phyloP scores from a whole-genome alignment of 2,329 filamentous ascomycete species.

The Neofusicoccum sp. region DNA sequence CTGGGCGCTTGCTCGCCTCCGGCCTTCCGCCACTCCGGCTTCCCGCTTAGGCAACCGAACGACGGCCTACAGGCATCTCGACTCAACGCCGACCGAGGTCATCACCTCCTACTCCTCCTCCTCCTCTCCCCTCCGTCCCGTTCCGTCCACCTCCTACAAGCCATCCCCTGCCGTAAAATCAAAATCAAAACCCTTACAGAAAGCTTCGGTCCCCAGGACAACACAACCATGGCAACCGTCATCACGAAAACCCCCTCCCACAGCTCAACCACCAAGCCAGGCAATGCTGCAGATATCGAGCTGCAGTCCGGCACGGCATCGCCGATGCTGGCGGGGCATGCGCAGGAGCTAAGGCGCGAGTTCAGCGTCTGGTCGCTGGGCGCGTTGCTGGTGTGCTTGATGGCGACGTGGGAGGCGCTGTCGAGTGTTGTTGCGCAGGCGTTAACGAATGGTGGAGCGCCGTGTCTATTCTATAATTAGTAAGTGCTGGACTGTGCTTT shows the following conservation, averaged over 20 bases:
- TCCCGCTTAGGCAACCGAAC: constrained; percentile 15
- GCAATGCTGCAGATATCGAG: neutral
- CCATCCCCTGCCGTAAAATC: too few relatives aligned
- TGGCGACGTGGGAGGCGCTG: constrained; percentile 57
- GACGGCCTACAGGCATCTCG: neutral
- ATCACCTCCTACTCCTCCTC: neutral
- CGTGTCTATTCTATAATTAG: constrained; percentile 49
- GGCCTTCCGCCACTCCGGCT: constrained; percentile 2
- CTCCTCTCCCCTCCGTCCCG: too few relatives aligned
- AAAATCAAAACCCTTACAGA: too few relatives aligned
- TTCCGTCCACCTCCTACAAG: too few relatives aligned
- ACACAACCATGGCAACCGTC: constrained; percentile 3
- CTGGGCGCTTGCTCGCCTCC: neutral
- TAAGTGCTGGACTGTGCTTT: neutral
- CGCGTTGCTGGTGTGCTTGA: constrained; percentile 50
- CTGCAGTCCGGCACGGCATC: constrained; percentile 1
- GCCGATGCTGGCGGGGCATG: constrained; percentile 23
- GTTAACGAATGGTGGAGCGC: constrained; percentile 49
- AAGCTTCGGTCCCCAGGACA: too few relatives aligned
- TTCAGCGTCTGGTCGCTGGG: constrained; percentile 51
- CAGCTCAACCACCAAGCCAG: constrained; percentile 1
- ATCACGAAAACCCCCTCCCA: neutral
- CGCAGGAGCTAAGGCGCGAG: constrained; percentile 34
- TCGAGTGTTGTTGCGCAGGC: constrained; percentile 51
- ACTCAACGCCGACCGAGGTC: neutral